Evolutionary conservation across 1,284 basidiomycete species (phyloP).

Genomic region (Fomitopsis palustris): DNA sequence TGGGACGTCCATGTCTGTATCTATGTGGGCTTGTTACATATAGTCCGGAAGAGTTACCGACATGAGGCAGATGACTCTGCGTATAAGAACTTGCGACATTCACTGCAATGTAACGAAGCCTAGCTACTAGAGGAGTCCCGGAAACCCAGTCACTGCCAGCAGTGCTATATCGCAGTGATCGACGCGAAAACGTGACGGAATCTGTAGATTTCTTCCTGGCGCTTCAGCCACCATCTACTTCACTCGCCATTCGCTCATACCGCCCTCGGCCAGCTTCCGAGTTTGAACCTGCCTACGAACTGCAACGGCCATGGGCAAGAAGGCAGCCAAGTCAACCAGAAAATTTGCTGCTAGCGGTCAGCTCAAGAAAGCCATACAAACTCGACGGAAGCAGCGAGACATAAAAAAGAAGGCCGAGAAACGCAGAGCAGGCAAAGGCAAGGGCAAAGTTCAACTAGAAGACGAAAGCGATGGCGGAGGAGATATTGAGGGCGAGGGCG

Average conservation of each 20-base stretch:
- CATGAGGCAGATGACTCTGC: too few species aligned
- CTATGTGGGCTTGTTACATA: too few species aligned
- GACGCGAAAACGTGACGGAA: neutral
- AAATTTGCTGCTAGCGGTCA: slow-evolving; percentile 88
- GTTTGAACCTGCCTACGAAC: neutral
- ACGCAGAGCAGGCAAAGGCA: slow-evolving; percentile 46
- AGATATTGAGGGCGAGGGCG: slow-evolving; percentile 36
- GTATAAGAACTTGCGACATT: too few species aligned
- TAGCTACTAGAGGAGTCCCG: too few species aligned
- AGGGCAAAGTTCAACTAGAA: slow-evolving; percentile 34
- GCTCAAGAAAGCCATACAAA: slow-evolving; percentile 81
- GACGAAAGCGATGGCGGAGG: slow-evolving; percentile 37
- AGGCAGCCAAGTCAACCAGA: slow-evolving; percentile 71
- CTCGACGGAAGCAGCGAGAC: slow-evolving; percentile 74
- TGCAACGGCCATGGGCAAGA: slow-evolving; percentile 48
- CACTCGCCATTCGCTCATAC: neutral
- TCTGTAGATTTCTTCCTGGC: neutral
- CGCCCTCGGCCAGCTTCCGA: too few species aligned
- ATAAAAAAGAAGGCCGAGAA: slow-evolving; percentile 68
- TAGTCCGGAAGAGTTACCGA: too few species aligned
- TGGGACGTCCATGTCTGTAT: too few species aligned
- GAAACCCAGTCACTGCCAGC: too few species aligned
- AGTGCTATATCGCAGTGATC: too few species aligned
- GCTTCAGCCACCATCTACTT: neutral
- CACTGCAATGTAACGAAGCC: too few species aligned